Evolutionary conservation across 495 filamentous ascomycete species (phyloP), one percentile per base, ranked within the genome.

Genomic region (Opeltia flavorubescens): DNA sequence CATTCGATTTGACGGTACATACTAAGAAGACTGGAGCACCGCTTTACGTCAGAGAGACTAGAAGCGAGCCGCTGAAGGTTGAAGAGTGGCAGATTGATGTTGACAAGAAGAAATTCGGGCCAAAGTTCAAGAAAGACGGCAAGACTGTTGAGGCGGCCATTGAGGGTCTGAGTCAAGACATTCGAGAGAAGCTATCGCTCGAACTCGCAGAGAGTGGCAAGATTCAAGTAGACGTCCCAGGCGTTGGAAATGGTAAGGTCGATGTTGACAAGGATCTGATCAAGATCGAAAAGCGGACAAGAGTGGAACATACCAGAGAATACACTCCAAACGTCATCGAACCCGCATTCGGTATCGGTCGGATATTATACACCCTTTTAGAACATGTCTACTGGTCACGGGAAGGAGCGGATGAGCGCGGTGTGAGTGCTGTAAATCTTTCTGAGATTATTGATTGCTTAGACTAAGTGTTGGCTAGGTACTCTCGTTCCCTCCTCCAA

Each of bases 251-350:
- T 44, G 76, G 77, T 47, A 78, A 75, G 58, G 81, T 84, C 17
- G 81, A 86, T 62, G 66, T 89, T 35, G 71, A 71, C 50, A 78
- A 77, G 58, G 82, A 84, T 30, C 63, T 87, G 26, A 66, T 88
- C 55, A 72, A 66, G 27, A 82, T 88, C 56, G 78, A 81, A 65
- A 80, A 78, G 68, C 70, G 73, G 34, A 86, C 76, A 24, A 68
- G 78, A 21, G 66, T 77, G 18, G 80, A 84, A 61, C 75, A 84
- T 56, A 65, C 75, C 47, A 70, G 84, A 49, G 83, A 87, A 59
- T 88, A 82, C 65, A 86, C 77, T 1, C 84, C 84, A 24, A 87
- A 86, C 52, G 82, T 89, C 24, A 87, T 89, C 47, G 83, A 89
- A 65, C 84, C 84, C 1, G 87, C 84, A 7, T 89, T 89, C 56